Evolutionary conservation across 768 basidiomycete species (phyloP), one percentile per base, ranked within the genome.

Genomic region (Naganishia friedmannii): DNA sequence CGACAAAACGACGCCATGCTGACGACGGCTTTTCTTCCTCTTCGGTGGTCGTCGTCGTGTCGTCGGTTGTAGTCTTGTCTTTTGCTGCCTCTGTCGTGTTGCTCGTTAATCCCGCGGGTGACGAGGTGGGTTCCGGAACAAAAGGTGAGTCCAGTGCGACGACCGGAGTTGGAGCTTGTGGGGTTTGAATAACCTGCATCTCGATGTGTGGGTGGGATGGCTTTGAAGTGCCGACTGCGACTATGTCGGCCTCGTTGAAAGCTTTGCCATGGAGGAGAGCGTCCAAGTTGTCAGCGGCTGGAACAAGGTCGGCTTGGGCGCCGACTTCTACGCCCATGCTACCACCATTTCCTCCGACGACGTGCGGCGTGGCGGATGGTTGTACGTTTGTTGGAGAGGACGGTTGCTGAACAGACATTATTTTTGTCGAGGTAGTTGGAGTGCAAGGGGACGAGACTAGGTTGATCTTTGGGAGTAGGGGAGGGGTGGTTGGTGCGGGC

Each of bases 11-110:
- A 29, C 19, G 23, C 60, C 60, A 63, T 28, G 60, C 60, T 6
- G 60, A 63, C 10, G 60, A 63, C 26, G 39, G 39, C 21, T 63
- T 63, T 34, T 21, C 48, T n/a, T 51, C 48, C n/a, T n/a, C n/a
- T n/a, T n/a, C n/a, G n/a, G n/a, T n/a, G 23, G 48, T 51, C 23
- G 19, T 26, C 23, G 48, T n/a, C n/a, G 6, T 17, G 45, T 3
- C 48, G n/a, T 51, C 48, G 48, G n/a, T 26, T 23, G 19, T 21
- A 51, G 6, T 7, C 21, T 51, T n/a, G 23, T 21, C 48, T 12
- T 51, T 26, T 13, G 13, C 48, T 5, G 15, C 9, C 15, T 10
- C 42, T 42, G 42, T 8, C 9, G 9, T 8, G 7, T 17, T 2
- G 42, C 2, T 17, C 15, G 42, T 15, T 51, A 12, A 3, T 21